Conservation (phyloP, 148 eudicot species). For the Amaranthus palmeri region DNA sequence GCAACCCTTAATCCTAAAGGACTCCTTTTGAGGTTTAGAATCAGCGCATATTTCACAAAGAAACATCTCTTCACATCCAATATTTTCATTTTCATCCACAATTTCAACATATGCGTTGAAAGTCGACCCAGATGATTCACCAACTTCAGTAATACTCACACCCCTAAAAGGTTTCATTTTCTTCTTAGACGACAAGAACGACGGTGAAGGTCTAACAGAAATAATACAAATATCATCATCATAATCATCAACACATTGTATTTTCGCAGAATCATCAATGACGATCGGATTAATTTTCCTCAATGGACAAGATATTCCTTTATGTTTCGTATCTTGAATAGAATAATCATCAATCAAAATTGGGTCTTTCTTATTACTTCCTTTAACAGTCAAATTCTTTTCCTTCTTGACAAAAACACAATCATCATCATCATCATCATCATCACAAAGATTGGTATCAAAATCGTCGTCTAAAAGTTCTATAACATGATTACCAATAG, state of each 20-base stretch:
- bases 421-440: slow-evolving; percentile 20
- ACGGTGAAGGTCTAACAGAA: background rate
- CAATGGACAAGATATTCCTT: background rate
- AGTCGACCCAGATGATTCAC: slow-evolving; percentile 37
- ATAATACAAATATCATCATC: slow-evolving; percentile 26
- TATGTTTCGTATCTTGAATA: slow-evolving; percentile 1
- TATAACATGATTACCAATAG: background rate
- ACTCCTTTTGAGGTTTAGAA: slow-evolving; percentile 27
- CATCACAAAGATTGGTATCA: background rate
- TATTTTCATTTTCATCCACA: slow-evolving; percentile 10
- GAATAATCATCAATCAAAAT: slow-evolving; percentile 29
- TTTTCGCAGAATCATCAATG: background rate
- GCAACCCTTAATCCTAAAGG: slow-evolving; percentile 41
- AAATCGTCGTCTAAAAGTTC: slow-evolving; percentile 9
- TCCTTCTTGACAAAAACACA: slow-evolving; percentile 24
- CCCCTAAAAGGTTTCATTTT: slow-evolving; percentile 7
- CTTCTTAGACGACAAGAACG: background rate
- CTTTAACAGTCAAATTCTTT: slow-evolving; percentile 7
- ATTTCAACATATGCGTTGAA: background rate
- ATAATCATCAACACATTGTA: slow-evolving; percentile 26
- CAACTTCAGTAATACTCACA: slow-evolving; percentile 24
- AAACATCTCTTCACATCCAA: slow-evolving; percentile 17
- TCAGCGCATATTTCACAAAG: slow-evolving; percentile 65
- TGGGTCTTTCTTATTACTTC: slow-evolving; percentile 20
- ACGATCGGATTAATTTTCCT: background rate